These are phyloP conservation scores for Alternaria viburni DNA, from an alignment of 2,329 filamentous ascomycete genomes.

Conservation along the genomic window DNA sequence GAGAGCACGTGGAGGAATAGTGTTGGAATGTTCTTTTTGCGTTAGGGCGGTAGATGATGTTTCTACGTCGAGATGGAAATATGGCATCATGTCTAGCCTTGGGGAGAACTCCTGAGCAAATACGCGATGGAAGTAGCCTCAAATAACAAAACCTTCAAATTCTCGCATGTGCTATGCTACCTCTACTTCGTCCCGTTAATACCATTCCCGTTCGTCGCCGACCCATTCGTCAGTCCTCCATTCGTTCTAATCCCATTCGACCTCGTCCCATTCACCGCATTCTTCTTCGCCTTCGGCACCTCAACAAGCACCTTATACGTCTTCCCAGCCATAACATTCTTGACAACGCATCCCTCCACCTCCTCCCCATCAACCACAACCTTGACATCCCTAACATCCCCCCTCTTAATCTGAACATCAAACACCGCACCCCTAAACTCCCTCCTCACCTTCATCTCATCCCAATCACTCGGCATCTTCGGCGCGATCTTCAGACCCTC, in stretches of 20 bases:
- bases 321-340: conserved; percentile 51
- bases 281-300: conserved; percentile 31
- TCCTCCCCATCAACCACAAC: conserved; percentile 50
- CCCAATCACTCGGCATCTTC: conserved; percentile 60
- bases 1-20: conserved; percentile 51
- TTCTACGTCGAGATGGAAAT: neutral
- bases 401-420: conserved; percentile 53
- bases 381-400: conserved; percentile 50
- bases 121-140: too few relatives aligned
- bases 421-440: conserved; percentile 61
- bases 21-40: conserved; percentile 14
- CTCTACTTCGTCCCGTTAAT: neutral
- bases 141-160: neutral
- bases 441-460: conserved; percentile 56
- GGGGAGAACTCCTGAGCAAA: too few relatives aligned
- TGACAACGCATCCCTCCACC: conserved; percentile 53
- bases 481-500: conserved; percentile 57
- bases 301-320: conserved; percentile 55
- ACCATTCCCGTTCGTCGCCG: neutral
- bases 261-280: neutral
- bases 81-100: neutral
- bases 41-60: neutral
- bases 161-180: neutral
- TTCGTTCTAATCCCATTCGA: neutral
- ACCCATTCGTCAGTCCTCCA: neutral